Evolutionary conservation across 2,329 filamentous ascomycete genomes (phyloP), one percentile per base, ranked within the genome.

Genomic region (Claviceps capensis): DNA sequence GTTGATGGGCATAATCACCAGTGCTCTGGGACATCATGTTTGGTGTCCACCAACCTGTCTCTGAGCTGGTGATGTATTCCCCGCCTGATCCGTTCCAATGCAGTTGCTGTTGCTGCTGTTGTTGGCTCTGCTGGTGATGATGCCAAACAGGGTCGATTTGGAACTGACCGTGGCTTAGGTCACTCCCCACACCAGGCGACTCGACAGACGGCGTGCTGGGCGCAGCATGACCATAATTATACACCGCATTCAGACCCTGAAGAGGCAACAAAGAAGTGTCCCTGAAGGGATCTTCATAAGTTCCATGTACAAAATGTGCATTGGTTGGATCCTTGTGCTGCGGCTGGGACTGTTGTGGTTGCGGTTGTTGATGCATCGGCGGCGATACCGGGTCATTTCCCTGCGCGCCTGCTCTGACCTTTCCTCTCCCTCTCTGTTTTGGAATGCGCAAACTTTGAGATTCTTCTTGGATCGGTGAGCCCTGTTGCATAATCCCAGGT

Each of bases 191-290:
- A 8, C 63, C 60, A 9, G 69, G 70, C 1, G 70, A 72, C 54
- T 66, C 65, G 46, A 67, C 59, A 14, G 70, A 68, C 38, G 69
- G 69, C 37, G 69, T 68, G 51, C 66, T 61, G 45, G 66, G 62
- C 41, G 61, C 63, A 47, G 60, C 59, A 26, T 62, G 60, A 43
- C 58, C 60, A 56, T 64, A 68, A 56, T 60, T 67, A 38, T 60
- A 62, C 58, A 63, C 51, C 57, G 62, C 51, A 53, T 55, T 50
- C 41, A 53, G 37, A 53, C 56, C n/a, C 52, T 42, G 57, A n/a
- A 61, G 58, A 14, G 61, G 56, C 4, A 63, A 54, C 9, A 50
- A 36, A 16, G n/a, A 17, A 30, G 60, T 57, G 41, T 68, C 67
- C 49, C 54, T 57, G 57, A 71, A 71, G 1, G 69, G 69, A 50